These are phyloP conservation scores for Torulaspora indica DNA, from an alignment of 805 yeast genomes.

Conservation along the genomic window DNA sequence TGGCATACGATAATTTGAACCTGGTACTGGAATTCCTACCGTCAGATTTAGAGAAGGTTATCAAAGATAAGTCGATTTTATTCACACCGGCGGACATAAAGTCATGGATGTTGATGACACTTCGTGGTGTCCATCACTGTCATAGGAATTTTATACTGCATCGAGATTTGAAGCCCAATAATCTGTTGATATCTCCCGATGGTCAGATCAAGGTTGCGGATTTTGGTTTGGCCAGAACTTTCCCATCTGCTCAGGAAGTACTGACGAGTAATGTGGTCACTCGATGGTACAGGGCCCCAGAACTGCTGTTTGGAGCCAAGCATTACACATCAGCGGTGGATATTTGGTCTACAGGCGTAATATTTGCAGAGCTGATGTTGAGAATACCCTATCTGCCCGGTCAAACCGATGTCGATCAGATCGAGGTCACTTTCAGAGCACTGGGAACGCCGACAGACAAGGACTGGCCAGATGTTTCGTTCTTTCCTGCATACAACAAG, in stretches of 20 bases:
- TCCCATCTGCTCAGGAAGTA: constrained; percentile 70
- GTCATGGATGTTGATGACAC: constrained; percentile 90
- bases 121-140: constrained; percentile 92
- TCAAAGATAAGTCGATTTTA: constrained; percentile 69
- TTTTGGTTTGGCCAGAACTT: constrained; percentile 89
- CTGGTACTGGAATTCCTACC: constrained; percentile 91
- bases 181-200: constrained; percentile 75
- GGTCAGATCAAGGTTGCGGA: constrained; percentile 93
- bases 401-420: constrained; percentile 79
- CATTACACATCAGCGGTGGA: constrained; percentile 89
- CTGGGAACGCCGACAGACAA: constrained; percentile 93
- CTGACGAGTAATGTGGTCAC: constrained; percentile 94
- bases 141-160: constrained; percentile 88
- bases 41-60: constrained; percentile 82
- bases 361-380: constrained; percentile 93
- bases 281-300: constrained; percentile 97
- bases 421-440: constrained; percentile 91
- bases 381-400: constrained; percentile 96
- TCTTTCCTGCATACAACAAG: constrained; percentile 70
- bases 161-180: constrained; percentile 90
- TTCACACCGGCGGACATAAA: constrained; percentile 86
- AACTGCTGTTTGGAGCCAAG: constrained; percentile 77
- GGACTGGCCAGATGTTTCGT: constrained; percentile 85
- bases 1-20: constrained; percentile 60
- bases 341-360: constrained; percentile 94